These are phyloP conservation scores for Fusarium euwallaceae DNA, from an alignment of 2,329 filamentous ascomycete genomes.

Conservation along the genomic window DNA sequence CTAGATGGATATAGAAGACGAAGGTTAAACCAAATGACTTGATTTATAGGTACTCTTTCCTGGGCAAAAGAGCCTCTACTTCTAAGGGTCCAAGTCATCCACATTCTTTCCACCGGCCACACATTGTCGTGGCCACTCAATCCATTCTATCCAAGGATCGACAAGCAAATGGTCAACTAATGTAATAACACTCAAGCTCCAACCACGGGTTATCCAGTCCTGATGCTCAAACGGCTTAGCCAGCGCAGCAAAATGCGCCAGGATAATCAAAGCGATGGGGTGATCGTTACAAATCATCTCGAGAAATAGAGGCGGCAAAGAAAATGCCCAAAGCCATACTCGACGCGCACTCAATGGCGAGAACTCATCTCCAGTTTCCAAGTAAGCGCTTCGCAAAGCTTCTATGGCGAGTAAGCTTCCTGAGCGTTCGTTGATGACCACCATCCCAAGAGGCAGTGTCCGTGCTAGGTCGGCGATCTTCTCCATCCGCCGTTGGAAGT, in stretches of 20 bases:
- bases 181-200: conserved; percentile 12
- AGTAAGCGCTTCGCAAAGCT: conserved; percentile 8
- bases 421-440: conserved; percentile 24
- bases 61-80: neutral
- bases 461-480: conserved; percentile 14
- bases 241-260: conserved; percentile 25
- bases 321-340: conserved; percentile 29
- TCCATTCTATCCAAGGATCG: neutral
- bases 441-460: conserved; percentile 9
- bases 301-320: conserved; percentile 17
- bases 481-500: conserved; percentile 23
- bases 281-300: conserved; percentile 21
- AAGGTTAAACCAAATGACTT: neutral
- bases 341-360: neutral
- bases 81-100: neutral
- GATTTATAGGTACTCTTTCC: neutral
- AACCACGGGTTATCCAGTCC: conserved; percentile 22
- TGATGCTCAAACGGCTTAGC: conserved; percentile 19
- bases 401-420: conserved; percentile 25
- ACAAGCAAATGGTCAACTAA: neutral
- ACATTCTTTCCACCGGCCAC: neutral
- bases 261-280: conserved; percentile 19
- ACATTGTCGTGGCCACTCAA: neutral
- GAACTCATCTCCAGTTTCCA: neutral
- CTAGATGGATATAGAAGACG: neutral